Evolutionary conservation across 495 filamentous ascomycete species (phyloP).

Genomic region (Xylaria palmicola): DNA sequence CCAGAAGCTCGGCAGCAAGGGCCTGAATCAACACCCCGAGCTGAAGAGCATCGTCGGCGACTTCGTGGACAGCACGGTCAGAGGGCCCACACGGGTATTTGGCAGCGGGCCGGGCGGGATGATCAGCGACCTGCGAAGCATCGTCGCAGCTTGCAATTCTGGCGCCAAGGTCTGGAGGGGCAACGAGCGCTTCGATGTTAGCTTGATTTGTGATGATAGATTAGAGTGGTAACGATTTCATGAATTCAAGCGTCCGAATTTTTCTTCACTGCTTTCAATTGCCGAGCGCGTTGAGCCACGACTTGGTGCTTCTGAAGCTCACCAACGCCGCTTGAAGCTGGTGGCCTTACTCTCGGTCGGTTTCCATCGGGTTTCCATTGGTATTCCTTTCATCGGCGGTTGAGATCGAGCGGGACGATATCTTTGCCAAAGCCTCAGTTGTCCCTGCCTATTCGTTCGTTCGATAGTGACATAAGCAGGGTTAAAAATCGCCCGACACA

Average conservation of each 20-base stretch:
- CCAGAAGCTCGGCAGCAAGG: slow-evolving; percentile 23
- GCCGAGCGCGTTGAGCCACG: no score
- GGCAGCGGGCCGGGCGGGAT: slow-evolving; percentile 62
- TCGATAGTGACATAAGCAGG: not conserved
- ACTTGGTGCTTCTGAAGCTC: no score
- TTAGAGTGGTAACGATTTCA: slow-evolving; percentile 37
- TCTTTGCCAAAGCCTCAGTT: no score
- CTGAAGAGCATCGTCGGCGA: slow-evolving; percentile 32
- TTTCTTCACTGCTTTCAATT: no score
- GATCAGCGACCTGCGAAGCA: slow-evolving; percentile 53
- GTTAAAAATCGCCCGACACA: not conserved
- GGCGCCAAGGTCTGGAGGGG: slow-evolving; percentile 53
- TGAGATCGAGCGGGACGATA: no score
- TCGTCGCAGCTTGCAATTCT: slow-evolving; percentile 54
- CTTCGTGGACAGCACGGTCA: slow-evolving; percentile 37
- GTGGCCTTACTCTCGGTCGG: no score
- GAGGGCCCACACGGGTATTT: slow-evolving; percentile 55
- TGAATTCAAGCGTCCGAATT: not conserved
- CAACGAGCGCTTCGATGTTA: slow-evolving; percentile 55
- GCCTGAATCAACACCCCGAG: slow-evolving; percentile 32
- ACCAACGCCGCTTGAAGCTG: no score
- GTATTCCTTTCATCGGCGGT: no score
- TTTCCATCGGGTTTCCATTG: no score
- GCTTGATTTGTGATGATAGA: slow-evolving; percentile 56
- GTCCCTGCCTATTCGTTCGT: not conserved